These are phyloP conservation scores for Botrytis fabae DNA, from an alignment of 2,329 filamentous ascomycete species.

Conservation along the genomic window DNA sequence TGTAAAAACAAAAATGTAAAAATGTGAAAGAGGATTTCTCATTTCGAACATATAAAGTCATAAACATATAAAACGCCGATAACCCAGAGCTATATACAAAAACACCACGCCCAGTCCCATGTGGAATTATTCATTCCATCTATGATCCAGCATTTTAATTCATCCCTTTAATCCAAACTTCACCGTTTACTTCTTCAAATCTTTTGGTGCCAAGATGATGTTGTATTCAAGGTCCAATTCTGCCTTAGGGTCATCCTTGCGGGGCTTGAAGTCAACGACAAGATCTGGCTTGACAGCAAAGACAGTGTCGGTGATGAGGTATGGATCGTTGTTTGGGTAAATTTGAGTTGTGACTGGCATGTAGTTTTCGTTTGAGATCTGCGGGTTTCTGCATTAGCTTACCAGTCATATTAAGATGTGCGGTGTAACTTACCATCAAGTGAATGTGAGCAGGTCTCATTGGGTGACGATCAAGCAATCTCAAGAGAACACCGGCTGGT, in stretches of 20 bases:
- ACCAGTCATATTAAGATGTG: neutral
- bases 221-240: slow-evolving; percentile 42
- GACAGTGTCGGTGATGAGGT: slow-evolving; percentile 55
- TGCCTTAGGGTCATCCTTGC: slow-evolving; percentile 40
- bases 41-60: slow-evolving; percentile 4
- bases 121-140: neutral
- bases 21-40: slow-evolving; percentile 22
- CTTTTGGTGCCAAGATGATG: slow-evolving; percentile 34
- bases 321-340: slow-evolving; percentile 66
- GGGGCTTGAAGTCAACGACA: slow-evolving; percentile 46
- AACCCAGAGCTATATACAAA: slow-evolving; percentile 5
- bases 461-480: slow-evolving; percentile 55
- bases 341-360: slow-evolving; percentile 74
- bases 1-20: neutral
- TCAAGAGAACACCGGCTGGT: slow-evolving; percentile 53
- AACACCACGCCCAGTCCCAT: slow-evolving; percentile 4
- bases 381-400: slow-evolving; percentile 21
- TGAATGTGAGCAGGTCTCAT: slow-evolving; percentile 62
- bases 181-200: neutral
- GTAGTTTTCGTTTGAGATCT: slow-evolving; percentile 58
- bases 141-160: slow-evolving; percentile 9
- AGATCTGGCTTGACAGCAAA: slow-evolving; percentile 57
- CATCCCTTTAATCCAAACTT: neutral
- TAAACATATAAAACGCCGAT: slow-evolving; percentile 7
- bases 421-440: slow-evolving; percentile 46